phyloP scores from a whole-genome alignment of 139 green algal genomes.

The Asterochloris erici region DNA sequence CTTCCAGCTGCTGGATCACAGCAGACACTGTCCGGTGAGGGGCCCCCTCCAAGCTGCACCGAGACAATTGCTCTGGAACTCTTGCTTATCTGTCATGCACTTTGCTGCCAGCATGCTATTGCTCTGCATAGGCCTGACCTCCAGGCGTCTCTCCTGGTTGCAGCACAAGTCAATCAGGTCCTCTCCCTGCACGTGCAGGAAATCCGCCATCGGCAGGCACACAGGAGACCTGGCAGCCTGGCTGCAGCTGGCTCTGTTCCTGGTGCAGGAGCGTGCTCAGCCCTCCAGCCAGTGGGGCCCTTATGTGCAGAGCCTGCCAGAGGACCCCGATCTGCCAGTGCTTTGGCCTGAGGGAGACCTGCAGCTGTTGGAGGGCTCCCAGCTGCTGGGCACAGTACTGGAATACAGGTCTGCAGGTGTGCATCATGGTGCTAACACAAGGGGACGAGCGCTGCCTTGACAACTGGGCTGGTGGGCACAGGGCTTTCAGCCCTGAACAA shows the following conservation, averaged over 20 bases:
- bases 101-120: too few relatives aligned
- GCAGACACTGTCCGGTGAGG: too few relatives aligned
- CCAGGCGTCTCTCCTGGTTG: neutral
- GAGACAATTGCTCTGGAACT: too few relatives aligned
- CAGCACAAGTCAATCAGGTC: neutral
- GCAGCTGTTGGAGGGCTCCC: constrained; percentile 57
- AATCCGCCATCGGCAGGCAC: neutral
- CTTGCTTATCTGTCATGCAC: too few relatives aligned
- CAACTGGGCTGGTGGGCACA: neutral
- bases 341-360: constrained; percentile 62
- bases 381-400: constrained; percentile 50
- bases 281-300: constrained; percentile 25
- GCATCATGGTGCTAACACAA: neutral
- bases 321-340: constrained; percentile 42
- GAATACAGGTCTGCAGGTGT: constrained; percentile 53
- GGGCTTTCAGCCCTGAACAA: neutral
- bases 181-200: neutral
- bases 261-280: constrained; percentile 60
- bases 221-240: constrained; percentile 54
- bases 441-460: neutral
- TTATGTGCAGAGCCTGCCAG: constrained; percentile 55
- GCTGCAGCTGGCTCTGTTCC: constrained; percentile 68
- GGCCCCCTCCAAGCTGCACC: too few relatives aligned
- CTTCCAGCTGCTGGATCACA: too few relatives aligned
- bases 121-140: too few relatives aligned